These are phyloP conservation scores for Pigoraptor vietnamica DNA, from an alignment of 78 protist species.

Conservation along the genomic window DNA sequence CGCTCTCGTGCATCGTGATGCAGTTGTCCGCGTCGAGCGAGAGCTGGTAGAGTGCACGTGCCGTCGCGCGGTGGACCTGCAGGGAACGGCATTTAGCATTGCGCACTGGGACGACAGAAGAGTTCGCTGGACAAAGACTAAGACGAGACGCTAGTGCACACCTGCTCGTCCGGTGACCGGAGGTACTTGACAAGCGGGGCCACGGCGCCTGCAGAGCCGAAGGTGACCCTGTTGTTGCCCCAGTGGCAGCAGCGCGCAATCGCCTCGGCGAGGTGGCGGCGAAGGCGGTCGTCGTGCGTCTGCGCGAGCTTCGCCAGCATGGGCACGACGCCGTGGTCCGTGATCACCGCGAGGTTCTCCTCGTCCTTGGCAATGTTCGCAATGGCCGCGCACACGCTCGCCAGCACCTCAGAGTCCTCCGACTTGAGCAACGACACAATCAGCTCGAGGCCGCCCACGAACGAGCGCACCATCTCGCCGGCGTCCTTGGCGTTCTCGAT, in stretches of 20 bases:
- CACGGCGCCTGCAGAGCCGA: constrained; percentile 1
- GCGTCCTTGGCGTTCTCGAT: not conserved
- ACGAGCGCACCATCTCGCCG: constrained; percentile 1
- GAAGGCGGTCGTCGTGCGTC: constrained; percentile 3
- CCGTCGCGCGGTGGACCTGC: too few relatives aligned
- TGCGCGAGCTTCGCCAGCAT: not conserved
- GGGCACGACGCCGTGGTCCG: constrained; percentile 32
- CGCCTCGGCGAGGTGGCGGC: constrained; percentile 9
- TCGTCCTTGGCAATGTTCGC: constrained; percentile 11
- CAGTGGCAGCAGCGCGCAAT: constrained; percentile 11
- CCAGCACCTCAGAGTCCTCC: not conserved
- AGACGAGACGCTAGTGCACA: too few relatives aligned
- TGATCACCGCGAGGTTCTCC: constrained; percentile 36
- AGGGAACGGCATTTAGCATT: too few relatives aligned
- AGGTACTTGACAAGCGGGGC: constrained; percentile 14
- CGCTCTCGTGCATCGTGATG: too few relatives aligned
- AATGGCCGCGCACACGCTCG: constrained; percentile 24
- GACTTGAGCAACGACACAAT: constrained; percentile 16
- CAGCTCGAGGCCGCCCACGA: constrained; percentile 41
- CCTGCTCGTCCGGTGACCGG: not conserved
- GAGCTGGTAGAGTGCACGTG: too few relatives aligned
- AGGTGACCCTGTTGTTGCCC: constrained; percentile 20
- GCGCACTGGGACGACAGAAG: too few relatives aligned
- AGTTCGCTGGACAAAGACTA: too few relatives aligned
- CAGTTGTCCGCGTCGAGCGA: too few relatives aligned